Base-by-base conservation (phyloP, 2,329 filamentous ascomycete genomes). In the Chaetomium globosum region DNA sequence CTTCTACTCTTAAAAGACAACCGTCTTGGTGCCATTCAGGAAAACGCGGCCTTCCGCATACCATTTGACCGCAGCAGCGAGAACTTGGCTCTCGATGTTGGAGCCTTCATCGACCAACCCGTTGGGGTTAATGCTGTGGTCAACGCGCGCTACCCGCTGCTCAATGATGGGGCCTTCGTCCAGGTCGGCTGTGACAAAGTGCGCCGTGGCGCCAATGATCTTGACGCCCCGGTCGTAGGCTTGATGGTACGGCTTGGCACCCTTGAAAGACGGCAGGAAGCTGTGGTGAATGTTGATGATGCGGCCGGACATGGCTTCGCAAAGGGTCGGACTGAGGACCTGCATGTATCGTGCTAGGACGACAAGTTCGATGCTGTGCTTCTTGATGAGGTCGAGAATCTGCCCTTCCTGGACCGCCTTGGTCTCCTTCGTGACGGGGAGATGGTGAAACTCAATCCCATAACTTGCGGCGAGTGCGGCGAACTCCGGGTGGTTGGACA, bases 281-380 rank as follows among this genome's bases (percentile, higher is more conserved):
- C 86, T 89, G 80, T 95, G 91, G 80, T 95, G 91, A 78, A 95
- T 94, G 80, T 95, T 95, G 88, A 95, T 94, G 80, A 95, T 95
- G 75, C 87, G 88, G 65, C 91, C 91, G 59, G 87, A 89, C 90
- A 95, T 93, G 72, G 86, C 90, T 65, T 83, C 79, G 80, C 91
- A 95, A 49, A 95, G 81, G 9, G 79, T 85, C 0, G 90, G 90
- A 26, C 87, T 90, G 12, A 95, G 83, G 36, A 95, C 90, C 80
- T 95, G 91, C 91, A 95, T 95, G 80, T 95, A 95, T 66, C 91
- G 87, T 7, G 91, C 91, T 55, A 95, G 81, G 1, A 95, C 91
- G 61, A 95, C 85, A 61, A 95, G 84, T 74, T 95, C 91, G 73
- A 95, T 85, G 70, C 84, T 78, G 77, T 93, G 81, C 78, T 89